Percentiles rank a stretch among this genome's conserved stretches.
Conservation (phyloP, 140 eudicot genomes). For the Flaveria floridana region DNA sequence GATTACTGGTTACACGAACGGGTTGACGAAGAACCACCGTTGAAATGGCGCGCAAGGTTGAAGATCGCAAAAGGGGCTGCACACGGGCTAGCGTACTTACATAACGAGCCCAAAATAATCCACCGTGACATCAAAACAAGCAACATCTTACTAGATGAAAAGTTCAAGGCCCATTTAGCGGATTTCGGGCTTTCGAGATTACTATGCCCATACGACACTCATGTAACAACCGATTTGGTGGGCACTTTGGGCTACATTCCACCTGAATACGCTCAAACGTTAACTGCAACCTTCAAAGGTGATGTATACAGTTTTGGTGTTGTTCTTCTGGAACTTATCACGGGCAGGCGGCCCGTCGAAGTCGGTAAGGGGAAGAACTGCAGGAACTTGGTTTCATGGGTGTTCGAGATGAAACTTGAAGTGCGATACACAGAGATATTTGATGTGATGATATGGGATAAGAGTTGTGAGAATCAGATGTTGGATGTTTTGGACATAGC, state of each 20-base stretch:
- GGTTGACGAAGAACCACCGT: conserved; percentile 51
- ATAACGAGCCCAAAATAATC: conserved; percentile 68
- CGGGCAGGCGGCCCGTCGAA: conserved; percentile 86
- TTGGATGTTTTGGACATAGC: conserved; percentile 74
- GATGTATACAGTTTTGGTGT: conserved; percentile 96
- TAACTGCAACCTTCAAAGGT: conserved; percentile 86
- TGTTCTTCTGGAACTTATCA: conserved; percentile 82
- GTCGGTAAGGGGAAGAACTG: conserved; percentile 91
- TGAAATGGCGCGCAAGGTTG: conserved; percentile 60
- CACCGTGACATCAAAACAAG: conserved; percentile 94
- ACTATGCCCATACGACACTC: conserved; percentile 82
- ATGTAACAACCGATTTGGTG: conserved; percentile 91
- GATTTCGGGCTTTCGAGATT: conserved; percentile 90
- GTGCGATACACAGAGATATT: conserved; percentile 62
- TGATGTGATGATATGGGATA: conserved; percentile 59
- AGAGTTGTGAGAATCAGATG: conserved; percentile 59
- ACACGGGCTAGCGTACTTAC: conserved; percentile 75
- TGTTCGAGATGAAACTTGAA: conserved; percentile 75
- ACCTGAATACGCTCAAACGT: conserved; percentile 88
- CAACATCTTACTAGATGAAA: conserved; percentile 76
- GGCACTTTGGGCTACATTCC: conserved; percentile 96
- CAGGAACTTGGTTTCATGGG: conserved; percentile 89
- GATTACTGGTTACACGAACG: conserved; percentile 96
- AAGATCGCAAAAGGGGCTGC: conserved; percentile 93
- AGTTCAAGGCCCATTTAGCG: conserved; percentile 87